Base-by-base conservation (phyloP, 2,329 filamentous ascomycete species). In the Ascochyta rabiei region DNA sequence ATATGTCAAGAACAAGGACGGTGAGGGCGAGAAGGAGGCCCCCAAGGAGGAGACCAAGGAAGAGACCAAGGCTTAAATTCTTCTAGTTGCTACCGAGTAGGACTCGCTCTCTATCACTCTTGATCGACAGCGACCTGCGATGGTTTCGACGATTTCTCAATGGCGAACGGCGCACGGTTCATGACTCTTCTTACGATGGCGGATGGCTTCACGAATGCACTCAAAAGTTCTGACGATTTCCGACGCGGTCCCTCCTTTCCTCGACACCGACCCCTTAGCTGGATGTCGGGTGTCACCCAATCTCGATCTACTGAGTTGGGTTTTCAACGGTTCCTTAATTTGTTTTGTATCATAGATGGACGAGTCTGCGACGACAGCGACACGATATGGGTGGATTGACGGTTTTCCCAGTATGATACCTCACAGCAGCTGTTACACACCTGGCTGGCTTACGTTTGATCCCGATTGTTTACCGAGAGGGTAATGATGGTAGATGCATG, bases 1-100 rank as follows among this genome's bases (percentile, higher is more conserved):
- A 79, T 99, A 99, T 78, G 89, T 55, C 81, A 98, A 98, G 87
- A 86, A 86, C 73, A 91, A 95, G 76, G 72, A 74, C 57, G 72
- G 71, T 68, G 72, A 75, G 60, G 66, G 63, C 59, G 64, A 73
- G 55, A 71, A 75, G 54, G 72, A 74, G 37, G 67, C 64, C 45
- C 57, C 70, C 56, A 74, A 76, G 56, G 80, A 82, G 57, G 69
- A 77, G 51, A 55, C 72, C 53, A 81, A 81, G 73, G 77, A 81
- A 69, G 79, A 82, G 53, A 73, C 37, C 31, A 75, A 65, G 74
- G 74, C 69, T 76, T 74, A 67, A 58, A 66, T 70, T 67, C 56
- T 60, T 61, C 50, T 57, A 66, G 66, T 62, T 63, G 61, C 63
- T 59, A 56, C 64, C 57, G 63, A 69, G 64, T 69, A 70, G 66